Evolutionary conservation across 75 land plant species (phyloP).

Genomic region (Picea glauca): DNA sequence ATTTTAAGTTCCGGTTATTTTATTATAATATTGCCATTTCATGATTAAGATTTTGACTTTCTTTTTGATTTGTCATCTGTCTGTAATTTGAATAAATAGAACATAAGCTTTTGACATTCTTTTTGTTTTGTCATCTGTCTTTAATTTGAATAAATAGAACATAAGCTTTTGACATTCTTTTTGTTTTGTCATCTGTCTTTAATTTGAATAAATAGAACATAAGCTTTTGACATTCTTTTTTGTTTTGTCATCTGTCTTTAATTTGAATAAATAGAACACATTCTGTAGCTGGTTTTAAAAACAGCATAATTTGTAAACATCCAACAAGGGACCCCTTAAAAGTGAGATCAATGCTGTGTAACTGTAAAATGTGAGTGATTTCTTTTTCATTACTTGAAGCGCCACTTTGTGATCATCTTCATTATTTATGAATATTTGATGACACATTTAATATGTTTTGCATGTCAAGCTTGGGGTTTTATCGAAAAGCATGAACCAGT

Average conservation of each 20-base stretch:
- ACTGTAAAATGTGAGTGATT: background rate
- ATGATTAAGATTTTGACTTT: background rate
- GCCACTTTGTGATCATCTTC: background rate
- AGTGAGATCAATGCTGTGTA: no score
- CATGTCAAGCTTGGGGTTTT: background rate
- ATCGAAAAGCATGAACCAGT: background rate
- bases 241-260: background rate
- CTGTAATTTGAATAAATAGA: no score
- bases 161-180: constrained; percentile 2
- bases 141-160: background rate
- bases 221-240: constrained; percentile 3
- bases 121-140: background rate
- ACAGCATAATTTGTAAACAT: background rate
- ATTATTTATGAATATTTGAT: background rate
- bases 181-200: background rate
- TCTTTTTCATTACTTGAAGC: background rate
- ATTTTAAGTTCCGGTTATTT: background rate
- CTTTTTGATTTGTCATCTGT: background rate
- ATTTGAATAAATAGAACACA: background rate
- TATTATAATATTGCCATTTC: background rate
- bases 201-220: background rate
- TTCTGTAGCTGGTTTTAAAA: no score
- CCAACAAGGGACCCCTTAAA: background rate
- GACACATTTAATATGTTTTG: background rate
- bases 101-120: constrained; percentile 1